Percentiles rank a stretch among this genome's conserved stretches.
Conservation (phyloP, 2,329 filamentous ascomycete genomes). For the Colletotrichum lentis region DNA sequence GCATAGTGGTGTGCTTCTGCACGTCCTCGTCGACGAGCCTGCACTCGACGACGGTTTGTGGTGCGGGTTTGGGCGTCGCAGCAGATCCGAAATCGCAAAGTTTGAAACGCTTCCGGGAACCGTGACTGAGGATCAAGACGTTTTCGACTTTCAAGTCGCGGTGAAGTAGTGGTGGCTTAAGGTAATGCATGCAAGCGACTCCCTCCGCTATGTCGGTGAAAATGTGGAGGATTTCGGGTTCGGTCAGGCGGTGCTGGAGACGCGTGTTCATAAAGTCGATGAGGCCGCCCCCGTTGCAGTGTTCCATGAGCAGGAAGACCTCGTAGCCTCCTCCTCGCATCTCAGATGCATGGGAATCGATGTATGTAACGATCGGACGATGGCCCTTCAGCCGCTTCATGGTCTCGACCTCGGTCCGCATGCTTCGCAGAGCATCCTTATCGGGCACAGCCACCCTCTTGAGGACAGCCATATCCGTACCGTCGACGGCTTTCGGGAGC, state of each 20-base stretch:
- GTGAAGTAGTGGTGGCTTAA: slow-evolving; percentile 91
- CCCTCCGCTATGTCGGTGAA: slow-evolving; percentile 96
- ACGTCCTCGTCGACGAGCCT: slow-evolving; percentile 95
- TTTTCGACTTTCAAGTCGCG: slow-evolving; percentile 98
- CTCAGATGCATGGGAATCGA: slow-evolving; percentile 97
- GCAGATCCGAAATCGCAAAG: slow-evolving; percentile 98
- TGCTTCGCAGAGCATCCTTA: slow-evolving; percentile 90
- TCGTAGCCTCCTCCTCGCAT: slow-evolving; percentile 93
- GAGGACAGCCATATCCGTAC: slow-evolving; percentile 82
- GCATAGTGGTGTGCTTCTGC: slow-evolving; percentile 94
- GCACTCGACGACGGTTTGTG: slow-evolving; percentile 86
- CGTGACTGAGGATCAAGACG: slow-evolving; percentile 81
- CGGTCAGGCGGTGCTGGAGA: slow-evolving; percentile 92
- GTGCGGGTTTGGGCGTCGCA: slow-evolving; percentile 82
- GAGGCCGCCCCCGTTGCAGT: slow-evolving; percentile 89
- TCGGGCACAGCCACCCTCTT: slow-evolving; percentile 97
- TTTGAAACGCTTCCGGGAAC: slow-evolving; percentile 81
- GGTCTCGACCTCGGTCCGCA: slow-evolving; percentile 98
- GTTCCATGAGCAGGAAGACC: slow-evolving; percentile 98
- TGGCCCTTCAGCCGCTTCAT: slow-evolving; percentile 99
- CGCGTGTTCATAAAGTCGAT: slow-evolving; percentile 99
- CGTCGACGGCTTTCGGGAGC: slow-evolving; percentile 77
- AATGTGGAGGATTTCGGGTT: slow-evolving; percentile 96
- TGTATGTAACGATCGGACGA: slow-evolving; percentile 94
- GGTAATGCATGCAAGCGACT: slow-evolving; percentile 98